These are phyloP conservation scores for Reticulascus tulasneorum DNA, from an alignment of 2,329 filamentous ascomycete genomes.

Conservation along the genomic window DNA sequence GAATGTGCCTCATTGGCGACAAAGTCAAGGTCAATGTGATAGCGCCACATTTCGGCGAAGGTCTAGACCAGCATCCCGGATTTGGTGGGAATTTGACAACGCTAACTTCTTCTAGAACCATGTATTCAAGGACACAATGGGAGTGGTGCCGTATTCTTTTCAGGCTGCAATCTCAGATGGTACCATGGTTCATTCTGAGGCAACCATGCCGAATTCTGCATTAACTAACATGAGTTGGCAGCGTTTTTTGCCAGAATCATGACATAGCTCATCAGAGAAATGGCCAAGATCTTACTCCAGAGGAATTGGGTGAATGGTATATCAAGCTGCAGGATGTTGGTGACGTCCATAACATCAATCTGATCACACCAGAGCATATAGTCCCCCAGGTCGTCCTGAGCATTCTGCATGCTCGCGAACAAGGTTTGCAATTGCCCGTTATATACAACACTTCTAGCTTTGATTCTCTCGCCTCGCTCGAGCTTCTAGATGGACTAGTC, in stretches of 20 bases:
- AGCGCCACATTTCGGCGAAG: slow-evolving; percentile 80
- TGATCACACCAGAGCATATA: slow-evolving; percentile 82
- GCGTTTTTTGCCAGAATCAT: slow-evolving; percentile 77
- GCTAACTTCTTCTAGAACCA: slow-evolving; percentile 51
- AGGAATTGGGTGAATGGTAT: slow-evolving; percentile 78
- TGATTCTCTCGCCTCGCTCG: slow-evolving; percentile 68
- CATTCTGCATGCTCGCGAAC: slow-evolving; percentile 67
- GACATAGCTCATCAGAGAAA: slow-evolving; percentile 81
- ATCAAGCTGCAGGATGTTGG: slow-evolving; percentile 76
- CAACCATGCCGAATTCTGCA: slow-evolving; percentile 45
- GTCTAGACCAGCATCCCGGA: slow-evolving; percentile 25
- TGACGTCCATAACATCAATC: slow-evolving; percentile 85
- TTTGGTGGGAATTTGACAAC: neutral
- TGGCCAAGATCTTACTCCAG: slow-evolving; percentile 73
- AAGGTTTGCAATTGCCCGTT: slow-evolving; percentile 68
- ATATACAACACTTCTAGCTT: slow-evolving; percentile 84
- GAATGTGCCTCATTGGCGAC: slow-evolving; percentile 73
- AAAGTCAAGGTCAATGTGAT: slow-evolving; percentile 79
- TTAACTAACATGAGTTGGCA: no score
- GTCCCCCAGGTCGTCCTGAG: slow-evolving; percentile 77
- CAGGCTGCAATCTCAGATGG: slow-evolving; percentile 66
- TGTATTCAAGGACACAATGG: slow-evolving; percentile 81
- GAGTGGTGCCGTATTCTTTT: slow-evolving; percentile 78
- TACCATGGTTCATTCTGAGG: neutral
- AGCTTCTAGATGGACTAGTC: slow-evolving; percentile 72